Evolutionary conservation across 768 basidiomycete species (phyloP), one percentile per base, ranked within the genome.

Genomic region (Hygrophorus pudorinus): DNA sequence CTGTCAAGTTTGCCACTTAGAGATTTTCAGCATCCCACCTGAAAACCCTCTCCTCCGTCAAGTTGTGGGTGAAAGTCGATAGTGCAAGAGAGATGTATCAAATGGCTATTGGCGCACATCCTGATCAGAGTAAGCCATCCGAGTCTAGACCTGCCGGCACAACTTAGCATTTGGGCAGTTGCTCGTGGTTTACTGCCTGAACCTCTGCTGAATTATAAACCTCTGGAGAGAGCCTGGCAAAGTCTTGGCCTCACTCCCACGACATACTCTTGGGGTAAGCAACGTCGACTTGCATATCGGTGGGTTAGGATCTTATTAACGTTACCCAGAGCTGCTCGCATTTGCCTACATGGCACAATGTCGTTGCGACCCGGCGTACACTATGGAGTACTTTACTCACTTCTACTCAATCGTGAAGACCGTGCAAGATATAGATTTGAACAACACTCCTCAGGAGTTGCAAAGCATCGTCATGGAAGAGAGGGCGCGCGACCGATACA

Each of bases 311-410:
- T 38, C 38, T 41, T 29, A 48, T 11, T 12, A 10, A 29, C 48
- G 14, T 47, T 37, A 38, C 12, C 20, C 51, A 90, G 87, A 83
- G 17, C 65, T 86, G 10, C 69, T 91, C 42, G 65, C 66, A n/a
- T 89, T 86, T 57, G 85, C 79, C 1, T 91, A 90, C 54, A 61
- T 80, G 44, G 80, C 85, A 0, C 85, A 90, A 59, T 83, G 78
- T 55, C 81, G 85, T 47, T 91, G 88, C 59, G 79, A 89, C 53
- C 85, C 85, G 24, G 64, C 60, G 2, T 62, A 68, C 30, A 88
- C 85, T 0, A 51, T 76, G 3, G 56, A 63, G 11, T 83, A 87
- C 58, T 88, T 85, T 59, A 72, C 75, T 2, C 66, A 70, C 42
- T 62, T 89, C 33, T 68, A 65, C 24, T 60, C 61, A 33, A 65